Base-by-base conservation (phyloP, 192 early-diverging fungal genomes). In the Coemansia reversa region DNA sequence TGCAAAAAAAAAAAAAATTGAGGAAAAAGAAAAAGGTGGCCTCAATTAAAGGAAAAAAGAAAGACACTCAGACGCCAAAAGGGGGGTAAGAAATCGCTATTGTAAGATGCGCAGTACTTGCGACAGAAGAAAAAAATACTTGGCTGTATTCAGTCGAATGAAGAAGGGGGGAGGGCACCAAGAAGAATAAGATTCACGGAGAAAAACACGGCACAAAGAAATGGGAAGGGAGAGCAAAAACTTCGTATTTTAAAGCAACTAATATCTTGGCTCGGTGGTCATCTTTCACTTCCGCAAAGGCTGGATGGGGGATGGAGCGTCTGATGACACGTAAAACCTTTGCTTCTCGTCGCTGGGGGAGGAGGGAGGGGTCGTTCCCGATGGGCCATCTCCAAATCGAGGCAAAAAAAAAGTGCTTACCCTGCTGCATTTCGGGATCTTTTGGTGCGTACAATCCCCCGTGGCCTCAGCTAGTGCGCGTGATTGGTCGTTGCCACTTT, bases 61-160 rank as follows among this genome's bases (percentile, higher is more conserved):
- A 63, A n/a, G n/a, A n/a, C n/a, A n/a, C n/a, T n/a, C n/a, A n/a
- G 49, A 50, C 25, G 29, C 59, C 45, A 55, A 23, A 25, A 62
- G 33, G 25, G 53, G 45, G 27, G 23, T 9, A 16, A 45, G 39
- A 45, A 45, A 45, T 45, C 12, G 39, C 39, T 45, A 45, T 45
- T 45, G 39, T 45, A 45, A 45, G 39, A 16, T 14, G 39, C 39
- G 39, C 39, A 45, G 39, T 45, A 45, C 14, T 11, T 16, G 35
- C 24, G 54, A 18, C 47, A 58, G 24, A 52, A 32, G n/a, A 50
- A 20, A 67, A 60, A 60, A 54, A 68, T 49, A 56, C 39, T 22
- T 49, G 47, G 23, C 58, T 23, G 14, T 58, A 18, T 30, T 16
- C 24, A 42, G 33, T 22, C 2, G 23, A 30, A 45, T 33, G 27